Base-by-base conservation (phyloP, 306 rosid species). In the Begonia masoniana region DNA sequence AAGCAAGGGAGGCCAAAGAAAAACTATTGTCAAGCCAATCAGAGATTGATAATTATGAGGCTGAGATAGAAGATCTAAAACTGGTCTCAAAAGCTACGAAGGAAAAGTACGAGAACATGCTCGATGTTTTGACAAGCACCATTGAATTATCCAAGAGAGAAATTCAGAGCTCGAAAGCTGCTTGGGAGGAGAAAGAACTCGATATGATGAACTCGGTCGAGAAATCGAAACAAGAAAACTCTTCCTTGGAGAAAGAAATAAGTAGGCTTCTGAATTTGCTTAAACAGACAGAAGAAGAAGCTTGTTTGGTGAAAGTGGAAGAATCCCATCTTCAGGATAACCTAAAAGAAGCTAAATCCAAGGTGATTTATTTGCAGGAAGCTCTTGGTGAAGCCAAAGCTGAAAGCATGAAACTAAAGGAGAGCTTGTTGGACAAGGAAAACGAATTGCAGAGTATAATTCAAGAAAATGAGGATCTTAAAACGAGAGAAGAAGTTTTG, bases 301-400 rank as follows among this genome's bases (percentile, higher is more conserved):
- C 78, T 56, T 65, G 62, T 50, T 73, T 62, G 48, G 64, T 58
- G 76, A 76, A 62, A 70, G 97, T 83, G 55, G 96, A 85, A 69
- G 97, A 85, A 76, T 70, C 73, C 13, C 94, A 78, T 41, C 75
- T 85, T 61, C 80, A 80, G 76, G 92, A 85, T 50, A 77, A 70
- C 68, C 65, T 91, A 57, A 83, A 83, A 76, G 94, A 91, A 76
- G 97, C 86, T 49, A 96, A 91, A 63, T 69, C 97, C 42, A 96
- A 91, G 75, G 96, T 62, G 56, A 79, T 91, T 55, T 79, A 83
- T 66, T 78, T 91, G 78, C 97, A 91, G 81, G 96, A 85, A 81
- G 73, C 82, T 46, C 88, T 91, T 50, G 80, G 80, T 50, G 83
- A 83, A 70, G 81, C 75, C 15, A 78, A 81, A 62, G 58, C 78